These are phyloP conservation scores for Microcyclospora pomicola DNA, from an alignment of 2,329 filamentous ascomycete species.

Conservation along the genomic window DNA sequence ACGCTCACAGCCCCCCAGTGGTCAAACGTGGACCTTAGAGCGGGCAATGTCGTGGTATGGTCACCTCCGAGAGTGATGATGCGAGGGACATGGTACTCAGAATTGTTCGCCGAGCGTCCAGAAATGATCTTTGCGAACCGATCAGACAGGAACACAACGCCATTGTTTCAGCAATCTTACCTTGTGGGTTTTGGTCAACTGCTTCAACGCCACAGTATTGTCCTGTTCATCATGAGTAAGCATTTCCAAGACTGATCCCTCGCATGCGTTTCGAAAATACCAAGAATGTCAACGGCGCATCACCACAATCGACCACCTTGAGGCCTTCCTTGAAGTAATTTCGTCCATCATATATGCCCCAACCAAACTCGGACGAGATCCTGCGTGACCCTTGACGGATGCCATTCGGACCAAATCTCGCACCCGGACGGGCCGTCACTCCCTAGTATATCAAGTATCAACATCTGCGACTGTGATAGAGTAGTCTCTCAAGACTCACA, in stretches of 20 bases:
- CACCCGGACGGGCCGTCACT: conserved; percentile 39
- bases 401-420: conserved; percentile 39
- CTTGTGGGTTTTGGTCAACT: conserved; percentile 39
- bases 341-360: conserved; percentile 32
- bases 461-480: not conserved
- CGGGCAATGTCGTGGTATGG: conserved; percentile 42
- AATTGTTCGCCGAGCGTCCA: conserved; percentile 30
- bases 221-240: conserved; percentile 21
- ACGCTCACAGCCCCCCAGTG: conserved; percentile 43
- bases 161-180: conserved; percentile 15
- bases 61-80: conserved; percentile 43
- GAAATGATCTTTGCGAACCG: conserved; percentile 30
- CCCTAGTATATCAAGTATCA: conserved; percentile 17
- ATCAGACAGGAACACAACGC: not conserved
- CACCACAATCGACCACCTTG: conserved; percentile 41
- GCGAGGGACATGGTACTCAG: conserved; percentile 31
- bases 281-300: conserved; percentile 34
- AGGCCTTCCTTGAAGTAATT: conserved; percentile 30
- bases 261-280: conserved; percentile 1
- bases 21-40: conserved; percentile 35
- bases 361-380: conserved; percentile 29
- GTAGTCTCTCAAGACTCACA: conserved; percentile 13
- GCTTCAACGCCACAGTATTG: conserved; percentile 41
- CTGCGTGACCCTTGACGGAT: conserved; percentile 38
- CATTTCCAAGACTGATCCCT: too few species aligned